These are phyloP conservation scores for Aspergillus novoparasiticus DNA, from an alignment of 2,329 filamentous ascomycete species.

Conservation along the genomic window DNA sequence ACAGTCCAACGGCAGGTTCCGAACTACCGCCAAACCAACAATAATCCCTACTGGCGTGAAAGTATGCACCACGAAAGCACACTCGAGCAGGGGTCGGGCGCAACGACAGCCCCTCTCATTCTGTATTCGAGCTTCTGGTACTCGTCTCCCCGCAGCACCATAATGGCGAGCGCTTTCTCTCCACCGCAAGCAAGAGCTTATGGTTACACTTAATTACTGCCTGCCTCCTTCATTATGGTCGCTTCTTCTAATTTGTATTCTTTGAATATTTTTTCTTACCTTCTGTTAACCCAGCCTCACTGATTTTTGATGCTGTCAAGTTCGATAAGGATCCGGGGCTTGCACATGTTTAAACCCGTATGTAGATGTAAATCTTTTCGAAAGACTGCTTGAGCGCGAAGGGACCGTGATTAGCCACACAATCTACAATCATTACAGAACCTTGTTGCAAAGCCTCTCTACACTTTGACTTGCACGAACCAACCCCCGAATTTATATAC, in stretches of 20 bases:
- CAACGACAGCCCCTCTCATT: constrained; percentile 6
- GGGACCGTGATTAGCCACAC: neutral
- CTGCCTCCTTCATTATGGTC: constrained; percentile 3
- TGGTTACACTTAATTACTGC: constrained; percentile 15
- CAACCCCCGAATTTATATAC: neutral
- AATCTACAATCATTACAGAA: neutral
- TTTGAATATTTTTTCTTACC: neutral
- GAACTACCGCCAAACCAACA: constrained; percentile 20
- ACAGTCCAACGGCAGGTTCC: constrained; percentile 19
- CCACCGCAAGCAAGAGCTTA: constrained; percentile 3
- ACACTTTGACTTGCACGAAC: neutral
- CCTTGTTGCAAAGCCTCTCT: neutral
- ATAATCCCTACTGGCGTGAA: constrained; percentile 14
- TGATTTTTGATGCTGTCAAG: neutral
- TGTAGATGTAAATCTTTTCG: constrained; percentile 7
- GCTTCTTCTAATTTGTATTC: neutral
- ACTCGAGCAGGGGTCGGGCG: constrained; percentile 9
- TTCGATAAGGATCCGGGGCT: neutral
- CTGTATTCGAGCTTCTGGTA: constrained; percentile 13
- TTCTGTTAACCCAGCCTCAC: neutral
- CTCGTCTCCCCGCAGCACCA: constrained; percentile 14
- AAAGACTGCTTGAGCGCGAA: constrained; percentile 1
- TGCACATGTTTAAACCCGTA: neutral
- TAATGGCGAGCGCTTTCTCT: constrained; percentile 6
- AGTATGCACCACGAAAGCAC: constrained; percentile 16